Percentiles rank a stretch among this genome's conserved stretches.
Conservation (phyloP, 106 monocot species). For the Apostasia ramifera region DNA sequence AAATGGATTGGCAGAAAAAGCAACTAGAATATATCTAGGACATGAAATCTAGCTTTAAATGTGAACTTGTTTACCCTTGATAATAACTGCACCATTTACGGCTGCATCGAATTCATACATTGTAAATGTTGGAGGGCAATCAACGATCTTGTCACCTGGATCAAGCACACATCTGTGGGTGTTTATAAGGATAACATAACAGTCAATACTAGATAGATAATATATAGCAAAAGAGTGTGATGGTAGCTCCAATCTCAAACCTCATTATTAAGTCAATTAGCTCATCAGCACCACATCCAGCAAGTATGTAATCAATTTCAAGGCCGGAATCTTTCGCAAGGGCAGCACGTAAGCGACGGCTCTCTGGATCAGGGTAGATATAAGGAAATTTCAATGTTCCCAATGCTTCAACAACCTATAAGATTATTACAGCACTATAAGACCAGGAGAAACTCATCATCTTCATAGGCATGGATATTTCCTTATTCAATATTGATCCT, state of each 20-base stretch:
- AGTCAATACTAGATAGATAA: neutral
- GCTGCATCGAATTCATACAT: conserved; percentile 99
- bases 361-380: conserved; percentile 96
- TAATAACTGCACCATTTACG: conserved; percentile 87
- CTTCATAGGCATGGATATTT: neutral
- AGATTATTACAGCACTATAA: neutral
- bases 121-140: conserved; percentile 98
- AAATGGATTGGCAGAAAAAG: no score
- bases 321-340: conserved; percentile 92
- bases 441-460: neutral
- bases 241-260: conserved; percentile 17
- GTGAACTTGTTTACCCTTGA: conserved; percentile 49
- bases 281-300: conserved; percentile 97
- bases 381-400: conserved; percentile 82
- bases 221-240: neutral
- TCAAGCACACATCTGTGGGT: conserved; percentile 86
- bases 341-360: conserved; percentile 76
- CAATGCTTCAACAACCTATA: conserved; percentile 86
- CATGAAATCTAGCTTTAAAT: no score
- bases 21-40: no score
- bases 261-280: conserved; percentile 98
- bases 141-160: conserved; percentile 92
- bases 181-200: conserved; percentile 1
- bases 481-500: neutral
- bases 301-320: conserved; percentile 84